Base-by-base conservation (phyloP, 2,329 filamentous ascomycete species). In the Fusarium illudens region DNA sequence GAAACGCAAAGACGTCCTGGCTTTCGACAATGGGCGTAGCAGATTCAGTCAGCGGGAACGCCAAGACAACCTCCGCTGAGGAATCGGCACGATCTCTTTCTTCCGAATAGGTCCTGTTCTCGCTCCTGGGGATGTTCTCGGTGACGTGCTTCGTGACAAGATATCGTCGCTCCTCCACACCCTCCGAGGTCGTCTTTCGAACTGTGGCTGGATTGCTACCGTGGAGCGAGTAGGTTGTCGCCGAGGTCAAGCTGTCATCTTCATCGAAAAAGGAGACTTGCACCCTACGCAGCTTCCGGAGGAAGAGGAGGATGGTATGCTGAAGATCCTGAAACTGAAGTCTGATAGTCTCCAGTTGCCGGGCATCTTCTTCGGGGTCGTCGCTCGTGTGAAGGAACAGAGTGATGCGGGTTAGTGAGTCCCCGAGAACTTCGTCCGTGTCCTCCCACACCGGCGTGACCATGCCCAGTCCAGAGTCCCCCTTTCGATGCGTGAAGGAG, bases 381-480 rank as follows among this genome's bases (percentile, higher is more conserved):
- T 72, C 73, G 15, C 72, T 58, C 2, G 77, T 60, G 53, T 79
- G 76, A 1, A 83, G 73, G 19, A 65, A 72, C 0, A 84, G 71
- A 0, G 78, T 83, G 4, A 82, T 79, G 8, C 78, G 75, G 1
- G 80, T 83, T 1, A 72, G 32, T 4, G 54, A 62, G 4, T 22
- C 15, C 1, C 42, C 34, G 1, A 75, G 39, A 1, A 34, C 19
- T 3, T 74, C 71, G 3, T 42, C 62, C 1, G 61, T 29, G 3
- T 77, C 71, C 15, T 76, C 54, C 84, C 84, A 83, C 3, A 77
- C 60, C 1, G 80, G 81, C 0, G 79, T 80, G 1, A 86, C 79
- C 84, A 87, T 87, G 1, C 84, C 84, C 33, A 87, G 73, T 1
- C 84, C 84, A 1, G 78, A 76, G 2, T 84, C 80, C 0, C 78